These are phyloP conservation scores for Xylariaceae sp. DNA, from an alignment of 2,329 filamentous ascomycete species.

Conservation along the genomic window DNA sequence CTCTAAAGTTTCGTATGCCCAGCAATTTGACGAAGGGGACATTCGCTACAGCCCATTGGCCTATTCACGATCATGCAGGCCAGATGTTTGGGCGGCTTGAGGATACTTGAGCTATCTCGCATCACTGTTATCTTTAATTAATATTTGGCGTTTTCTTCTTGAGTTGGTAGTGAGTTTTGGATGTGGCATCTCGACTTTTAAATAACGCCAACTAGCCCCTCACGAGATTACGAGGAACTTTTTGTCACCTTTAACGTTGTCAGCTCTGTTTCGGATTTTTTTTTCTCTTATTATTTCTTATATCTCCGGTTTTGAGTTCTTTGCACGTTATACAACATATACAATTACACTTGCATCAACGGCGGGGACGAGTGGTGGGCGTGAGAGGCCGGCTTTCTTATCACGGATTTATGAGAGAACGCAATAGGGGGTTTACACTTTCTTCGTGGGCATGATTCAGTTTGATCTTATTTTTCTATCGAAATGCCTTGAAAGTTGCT, in stretches of 20 bases:
- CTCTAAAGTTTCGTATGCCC: slow-evolving; percentile 21
- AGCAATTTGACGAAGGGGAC: slow-evolving; percentile 10
- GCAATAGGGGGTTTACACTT: neutral
- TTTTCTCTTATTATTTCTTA: slow-evolving; percentile 1
- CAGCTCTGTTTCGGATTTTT: slow-evolving; percentile 4
- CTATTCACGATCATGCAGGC: slow-evolving; percentile 12
- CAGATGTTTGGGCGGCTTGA: slow-evolving; percentile 11
- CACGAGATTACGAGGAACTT: slow-evolving; percentile 12
- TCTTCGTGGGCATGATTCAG: slow-evolving; percentile 1
- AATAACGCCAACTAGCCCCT: slow-evolving; percentile 1
- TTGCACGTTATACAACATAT: slow-evolving; percentile 17
- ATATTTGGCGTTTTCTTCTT: slow-evolving; percentile 18
- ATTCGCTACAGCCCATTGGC: slow-evolving; percentile 16
- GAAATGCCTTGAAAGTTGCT: neutral
- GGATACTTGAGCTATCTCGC: slow-evolving; percentile 2
- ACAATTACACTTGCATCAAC: slow-evolving; percentile 18
- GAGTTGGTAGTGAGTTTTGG: slow-evolving; percentile 3
- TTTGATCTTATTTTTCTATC: slow-evolving; percentile 6
- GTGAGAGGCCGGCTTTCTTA: slow-evolving; percentile 3
- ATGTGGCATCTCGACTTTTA: slow-evolving; percentile 18
- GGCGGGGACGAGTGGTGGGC: neutral
- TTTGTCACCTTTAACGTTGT: slow-evolving; percentile 4
- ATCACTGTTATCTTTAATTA: slow-evolving; percentile 7
- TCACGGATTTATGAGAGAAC: slow-evolving; percentile 2
- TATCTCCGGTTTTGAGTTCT: neutral